phyloP scores from a whole-genome alignment of 257 asterid genomes.

The Vinca minor region DNA sequence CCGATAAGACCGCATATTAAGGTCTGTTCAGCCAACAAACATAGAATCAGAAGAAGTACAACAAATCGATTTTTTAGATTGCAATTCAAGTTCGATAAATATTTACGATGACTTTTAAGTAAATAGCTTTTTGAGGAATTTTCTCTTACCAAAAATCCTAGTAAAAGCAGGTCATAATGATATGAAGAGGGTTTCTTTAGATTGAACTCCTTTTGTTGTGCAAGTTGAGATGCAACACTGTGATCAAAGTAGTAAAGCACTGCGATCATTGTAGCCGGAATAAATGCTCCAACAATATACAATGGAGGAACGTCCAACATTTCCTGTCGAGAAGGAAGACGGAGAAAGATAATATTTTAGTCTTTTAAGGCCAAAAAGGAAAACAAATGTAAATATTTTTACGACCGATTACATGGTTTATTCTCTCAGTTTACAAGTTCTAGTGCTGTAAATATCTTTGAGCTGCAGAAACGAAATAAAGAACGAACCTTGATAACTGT shows the following conservation, averaged over 20 bases:
- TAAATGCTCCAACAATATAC: conserved; percentile 81
- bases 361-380: neutral
- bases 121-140: neutral
- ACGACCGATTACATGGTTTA: neutral
- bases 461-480: neutral
- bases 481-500: conserved; percentile 77
- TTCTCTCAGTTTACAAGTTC: neutral
- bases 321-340: conserved; percentile 44
- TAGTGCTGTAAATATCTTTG: neutral
- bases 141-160: conserved; percentile 74
- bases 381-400: neutral
- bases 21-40: no score
- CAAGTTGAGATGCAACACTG: conserved; percentile 95
- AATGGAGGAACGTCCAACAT: conserved; percentile 79
- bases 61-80: neutral
- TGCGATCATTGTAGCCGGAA: conserved; percentile 98
- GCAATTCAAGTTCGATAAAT: neutral
- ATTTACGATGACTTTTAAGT: neutral
- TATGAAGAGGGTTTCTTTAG: conserved; percentile 86
- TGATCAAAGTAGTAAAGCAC: conserved; percentile 98
- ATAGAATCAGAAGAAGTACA: neutral
- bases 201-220: conserved; percentile 91
- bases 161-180: conserved; percentile 91
- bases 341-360: neutral
- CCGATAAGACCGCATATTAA: conserved; percentile 89